These are phyloP conservation scores for Alternaria solani DNA, from an alignment of 2,329 filamentous ascomycete species.

Conservation along the genomic window DNA sequence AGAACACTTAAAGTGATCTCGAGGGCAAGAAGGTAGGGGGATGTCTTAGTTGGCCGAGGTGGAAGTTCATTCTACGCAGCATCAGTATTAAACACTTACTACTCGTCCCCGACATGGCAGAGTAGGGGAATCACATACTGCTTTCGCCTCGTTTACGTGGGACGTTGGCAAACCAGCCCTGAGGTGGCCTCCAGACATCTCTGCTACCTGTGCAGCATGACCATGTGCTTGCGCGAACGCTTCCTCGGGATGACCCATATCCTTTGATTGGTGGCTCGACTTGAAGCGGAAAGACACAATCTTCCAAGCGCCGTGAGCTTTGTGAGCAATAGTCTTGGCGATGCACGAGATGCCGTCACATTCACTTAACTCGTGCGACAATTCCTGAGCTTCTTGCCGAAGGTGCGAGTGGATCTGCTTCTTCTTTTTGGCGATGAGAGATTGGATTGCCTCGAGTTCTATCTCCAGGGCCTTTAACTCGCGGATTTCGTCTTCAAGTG, in stretches of 20 bases:
- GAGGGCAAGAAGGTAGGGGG: conserved; percentile 51
- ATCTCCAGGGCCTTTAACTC: conserved; percentile 52
- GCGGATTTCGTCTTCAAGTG: conserved; percentile 52
- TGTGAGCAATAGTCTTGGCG: conserved; percentile 49
- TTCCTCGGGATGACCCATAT: conserved; percentile 41
- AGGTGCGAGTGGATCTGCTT: conserved; percentile 44
- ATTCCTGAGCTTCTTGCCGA: conserved; percentile 38
- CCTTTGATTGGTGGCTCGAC: conserved; percentile 22
- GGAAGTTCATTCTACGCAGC: conserved; percentile 25
- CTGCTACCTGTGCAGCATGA: conserved; percentile 27
- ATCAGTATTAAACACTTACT: background rate
- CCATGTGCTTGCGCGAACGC: conserved; percentile 27
- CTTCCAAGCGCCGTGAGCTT: conserved; percentile 47
- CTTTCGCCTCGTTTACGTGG: conserved; percentile 24
- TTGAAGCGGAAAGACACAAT: conserved; percentile 42
- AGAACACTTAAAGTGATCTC: conserved; percentile 56
- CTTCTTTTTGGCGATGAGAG: conserved; percentile 49
- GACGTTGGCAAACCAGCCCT: conserved; percentile 18
- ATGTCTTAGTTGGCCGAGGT: conserved; percentile 31
- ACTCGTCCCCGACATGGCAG: background rate
- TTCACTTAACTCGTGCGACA: conserved; percentile 52
- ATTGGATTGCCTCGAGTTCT: conserved; percentile 49
- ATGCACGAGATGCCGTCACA: conserved; percentile 56
- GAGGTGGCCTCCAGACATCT: conserved; percentile 26
- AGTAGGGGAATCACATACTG: conserved; percentile 11